Percentiles rank a stretch among this genome's conserved stretches.
Conservation (phyloP, 495 filamentous ascomycete genomes). For the Pseudoneurospora amorphoporcata region DNA sequence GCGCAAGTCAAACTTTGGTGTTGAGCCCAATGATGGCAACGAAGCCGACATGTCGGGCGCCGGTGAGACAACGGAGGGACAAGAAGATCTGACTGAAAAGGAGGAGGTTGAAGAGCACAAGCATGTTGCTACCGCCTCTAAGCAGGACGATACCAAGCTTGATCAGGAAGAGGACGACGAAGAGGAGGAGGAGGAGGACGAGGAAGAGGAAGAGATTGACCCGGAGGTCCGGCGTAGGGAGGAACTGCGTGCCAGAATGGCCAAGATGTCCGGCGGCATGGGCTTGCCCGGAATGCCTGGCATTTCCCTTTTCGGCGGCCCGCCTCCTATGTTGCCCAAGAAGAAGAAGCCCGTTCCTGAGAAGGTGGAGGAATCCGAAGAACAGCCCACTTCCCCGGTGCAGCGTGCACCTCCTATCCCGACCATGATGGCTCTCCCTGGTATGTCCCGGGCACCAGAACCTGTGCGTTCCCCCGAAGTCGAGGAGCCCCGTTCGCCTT, state of each 20-base stretch:
- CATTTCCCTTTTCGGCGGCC: constrained; percentile 57
- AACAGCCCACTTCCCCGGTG: constrained; percentile 33
- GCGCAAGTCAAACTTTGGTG: constrained; percentile 44
- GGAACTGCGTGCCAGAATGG: constrained; percentile 89
- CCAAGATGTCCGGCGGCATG: constrained; percentile 97
- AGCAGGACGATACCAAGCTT: constrained; percentile 29
- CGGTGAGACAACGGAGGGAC: constrained; percentile 72
- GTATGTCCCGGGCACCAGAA: constrained; percentile 44
- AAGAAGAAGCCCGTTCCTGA: constrained; percentile 52
- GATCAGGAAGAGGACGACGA: constrained; percentile 34
- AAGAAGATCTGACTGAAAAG: constrained; percentile 61
- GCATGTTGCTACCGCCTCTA: constrained; percentile 20
- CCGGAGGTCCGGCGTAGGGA: constrained; percentile 78
- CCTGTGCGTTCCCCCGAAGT: constrained; percentile 25
- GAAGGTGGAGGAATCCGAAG: constrained; percentile 36
- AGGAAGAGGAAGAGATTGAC: constrained; percentile 84
- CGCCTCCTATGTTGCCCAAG: constrained; percentile 43
- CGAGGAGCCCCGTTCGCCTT: constrained; percentile 28
- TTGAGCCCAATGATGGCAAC: constrained; percentile 60
- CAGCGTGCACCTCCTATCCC: constrained; percentile 59
- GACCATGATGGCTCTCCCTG: constrained; percentile 60
- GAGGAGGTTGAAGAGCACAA: constrained; percentile 60
- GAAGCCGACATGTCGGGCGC: constrained; percentile 86
- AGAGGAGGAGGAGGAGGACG: constrained; percentile 58
- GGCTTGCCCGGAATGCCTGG: constrained; percentile 94